Evolutionary conservation across 257 asterid species (phyloP).

Genomic region (Jaltomata sinuosa): DNA sequence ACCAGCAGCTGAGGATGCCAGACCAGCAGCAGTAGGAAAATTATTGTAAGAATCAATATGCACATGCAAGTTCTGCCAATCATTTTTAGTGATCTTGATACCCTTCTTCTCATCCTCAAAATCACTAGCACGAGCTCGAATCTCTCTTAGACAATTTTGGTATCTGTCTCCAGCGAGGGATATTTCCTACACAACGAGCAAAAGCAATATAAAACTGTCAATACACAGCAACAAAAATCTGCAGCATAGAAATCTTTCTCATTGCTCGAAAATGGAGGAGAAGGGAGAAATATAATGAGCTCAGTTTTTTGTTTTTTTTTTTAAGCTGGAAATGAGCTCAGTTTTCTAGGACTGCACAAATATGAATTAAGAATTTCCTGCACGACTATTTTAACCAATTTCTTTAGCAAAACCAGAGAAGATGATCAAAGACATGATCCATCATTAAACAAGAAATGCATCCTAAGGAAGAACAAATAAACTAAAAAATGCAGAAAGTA

Average conservation of each 20-base stretch:
- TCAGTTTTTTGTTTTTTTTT: too few species aligned
- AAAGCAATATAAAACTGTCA: neutral
- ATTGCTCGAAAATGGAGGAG: neutral
- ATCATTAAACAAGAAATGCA: neutral
- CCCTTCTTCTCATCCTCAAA: constrained; percentile 86
- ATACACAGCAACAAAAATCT: neutral
- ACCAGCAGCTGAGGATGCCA: constrained; percentile 99
- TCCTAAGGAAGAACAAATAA: neutral
- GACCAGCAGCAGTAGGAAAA: constrained; percentile 98
- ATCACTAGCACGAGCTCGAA: constrained; percentile 85
- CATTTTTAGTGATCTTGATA: constrained; percentile 64
- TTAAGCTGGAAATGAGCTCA: neutral
- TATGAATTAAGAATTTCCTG: neutral
- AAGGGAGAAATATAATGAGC: neutral
- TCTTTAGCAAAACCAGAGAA: neutral
- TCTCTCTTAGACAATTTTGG: constrained; percentile 86
- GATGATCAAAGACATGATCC: neutral
- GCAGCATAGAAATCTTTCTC: neutral
- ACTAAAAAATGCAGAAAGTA: neutral
- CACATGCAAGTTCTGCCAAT: constrained; percentile 82
- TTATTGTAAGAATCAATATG: constrained; percentile 90
- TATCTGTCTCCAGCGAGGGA: constrained; percentile 86
- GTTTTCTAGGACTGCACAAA: neutral
- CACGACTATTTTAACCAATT: neutral
- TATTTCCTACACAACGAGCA: constrained; percentile 64